Evolutionary conservation across 495 filamentous ascomycete genomes (phyloP).

Genomic region (Penicillium pancosmium): DNA sequence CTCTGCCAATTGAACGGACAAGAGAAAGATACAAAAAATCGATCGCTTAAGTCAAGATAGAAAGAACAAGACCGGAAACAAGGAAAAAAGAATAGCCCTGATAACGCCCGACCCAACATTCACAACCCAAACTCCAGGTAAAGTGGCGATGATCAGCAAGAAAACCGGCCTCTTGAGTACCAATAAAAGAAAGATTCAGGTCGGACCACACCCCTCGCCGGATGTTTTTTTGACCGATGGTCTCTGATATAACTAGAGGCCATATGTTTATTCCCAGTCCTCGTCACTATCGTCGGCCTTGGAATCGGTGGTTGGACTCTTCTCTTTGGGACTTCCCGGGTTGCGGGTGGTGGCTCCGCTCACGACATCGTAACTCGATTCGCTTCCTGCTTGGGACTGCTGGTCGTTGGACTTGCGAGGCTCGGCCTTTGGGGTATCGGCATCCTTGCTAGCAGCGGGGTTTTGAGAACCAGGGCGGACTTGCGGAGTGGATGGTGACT

Average conservation of each 20-base stretch:
- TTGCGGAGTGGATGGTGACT: constrained; percentile 56
- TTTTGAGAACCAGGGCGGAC: constrained; percentile 21
- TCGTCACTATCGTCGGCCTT: constrained; percentile 65
- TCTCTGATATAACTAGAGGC: not conserved
- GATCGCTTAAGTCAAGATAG: constrained; percentile 26
- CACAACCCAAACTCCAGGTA: constrained; percentile 25
- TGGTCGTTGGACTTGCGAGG: constrained; percentile 82
- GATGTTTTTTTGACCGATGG: not conserved
- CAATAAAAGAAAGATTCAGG: not conserved
- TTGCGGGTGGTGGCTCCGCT: constrained; percentile 82
- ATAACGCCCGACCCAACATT: constrained; percentile 24
- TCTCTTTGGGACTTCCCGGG: constrained; percentile 74
- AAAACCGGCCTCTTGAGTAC: not conserved
- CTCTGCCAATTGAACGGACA: constrained; percentile 14
- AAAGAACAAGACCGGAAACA: constrained; percentile 22
- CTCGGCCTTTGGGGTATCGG: constrained; percentile 58
- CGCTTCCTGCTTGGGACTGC: constrained; percentile 82
- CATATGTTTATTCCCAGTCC: constrained; percentile 75
- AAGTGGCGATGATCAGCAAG: constrained; percentile 7
- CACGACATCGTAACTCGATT: constrained; percentile 92
- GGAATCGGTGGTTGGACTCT: constrained; percentile 51
- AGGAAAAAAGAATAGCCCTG: constrained; percentile 11
- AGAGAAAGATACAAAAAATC: constrained; percentile 14
- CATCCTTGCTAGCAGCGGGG: constrained; percentile 29
- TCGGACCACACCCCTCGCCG: not conserved